phyloP scores from a whole-genome alignment of 2,329 filamentous ascomycete species.

The Scedosporium boydii region DNA sequence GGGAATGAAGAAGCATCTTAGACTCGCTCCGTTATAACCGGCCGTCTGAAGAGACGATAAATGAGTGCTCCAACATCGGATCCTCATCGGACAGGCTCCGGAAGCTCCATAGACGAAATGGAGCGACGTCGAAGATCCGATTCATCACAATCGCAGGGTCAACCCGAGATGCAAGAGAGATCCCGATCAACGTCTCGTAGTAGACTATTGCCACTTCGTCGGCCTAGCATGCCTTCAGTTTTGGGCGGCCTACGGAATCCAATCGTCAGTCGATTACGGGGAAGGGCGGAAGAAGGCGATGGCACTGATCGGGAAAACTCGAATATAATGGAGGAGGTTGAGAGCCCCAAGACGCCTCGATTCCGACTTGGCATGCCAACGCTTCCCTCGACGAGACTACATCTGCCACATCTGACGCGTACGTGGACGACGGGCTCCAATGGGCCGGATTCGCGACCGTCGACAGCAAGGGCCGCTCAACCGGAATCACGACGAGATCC shows the following conservation, averaged over 20 bases:
- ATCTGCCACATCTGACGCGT: slow-evolving; percentile 30
- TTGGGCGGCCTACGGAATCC: background rate
- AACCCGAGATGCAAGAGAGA: background rate
- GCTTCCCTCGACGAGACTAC: slow-evolving; percentile 30
- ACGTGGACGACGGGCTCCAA: slow-evolving; percentile 27
- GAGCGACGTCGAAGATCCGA: background rate
- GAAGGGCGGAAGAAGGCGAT: background rate
- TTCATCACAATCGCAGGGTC: background rate
- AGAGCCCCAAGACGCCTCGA: slow-evolving; percentile 39
- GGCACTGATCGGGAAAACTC: background rate
- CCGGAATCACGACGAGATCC: background rate
- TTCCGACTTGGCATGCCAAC: slow-evolving; percentile 26
- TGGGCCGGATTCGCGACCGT: slow-evolving; percentile 11
- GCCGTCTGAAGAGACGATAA: background rate
- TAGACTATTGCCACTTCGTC: background rate
- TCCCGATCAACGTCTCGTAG: background rate
- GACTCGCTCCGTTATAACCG: background rate
- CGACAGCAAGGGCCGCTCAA: background rate
- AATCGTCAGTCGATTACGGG: background rate
- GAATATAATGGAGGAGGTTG: slow-evolving; percentile 16
- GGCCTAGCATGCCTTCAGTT: background rate
- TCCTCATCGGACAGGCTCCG: background rate
- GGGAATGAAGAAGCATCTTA: background rate
- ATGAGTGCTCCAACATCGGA: background rate
- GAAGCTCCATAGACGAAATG: background rate